Evolutionary conservation across 345 rosid genomes (phyloP).

Genomic region (Lepidium sativum): DNA sequence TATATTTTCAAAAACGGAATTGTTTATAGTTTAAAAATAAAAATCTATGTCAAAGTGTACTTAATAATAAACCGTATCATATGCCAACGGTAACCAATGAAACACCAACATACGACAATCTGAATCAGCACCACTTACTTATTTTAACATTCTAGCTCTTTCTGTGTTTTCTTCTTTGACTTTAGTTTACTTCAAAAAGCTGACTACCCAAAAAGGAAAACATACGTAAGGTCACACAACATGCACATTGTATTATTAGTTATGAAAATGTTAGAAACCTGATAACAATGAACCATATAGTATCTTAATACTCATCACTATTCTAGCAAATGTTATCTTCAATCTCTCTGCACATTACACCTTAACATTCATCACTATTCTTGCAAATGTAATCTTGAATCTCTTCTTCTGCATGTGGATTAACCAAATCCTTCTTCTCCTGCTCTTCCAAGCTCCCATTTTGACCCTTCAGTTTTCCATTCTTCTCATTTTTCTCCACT

Average conservation of each 20-base stretch:
- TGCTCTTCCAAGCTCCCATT: slow-evolving; percentile 2
- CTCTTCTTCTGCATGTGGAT: background rate
- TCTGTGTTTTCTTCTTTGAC: background rate
- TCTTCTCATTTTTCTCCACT: slow-evolving; percentile 5
- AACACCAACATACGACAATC: background rate
- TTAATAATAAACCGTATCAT: background rate
- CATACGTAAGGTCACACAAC: background rate
- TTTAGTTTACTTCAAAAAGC: background rate
- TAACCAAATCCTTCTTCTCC: slow-evolving; percentile 14
- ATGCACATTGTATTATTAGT: background rate
- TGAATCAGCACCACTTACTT: background rate
- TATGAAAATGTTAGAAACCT: background rate
- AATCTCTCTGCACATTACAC: too few species aligned
- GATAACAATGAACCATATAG: background rate
- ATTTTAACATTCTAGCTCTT: background rate
- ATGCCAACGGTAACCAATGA: background rate
- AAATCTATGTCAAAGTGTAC: too few species aligned
- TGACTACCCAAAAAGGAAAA: background rate
- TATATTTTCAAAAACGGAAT: background rate
- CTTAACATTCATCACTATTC: too few species aligned
- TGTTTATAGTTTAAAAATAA: too few species aligned
- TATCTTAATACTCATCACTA: background rate
- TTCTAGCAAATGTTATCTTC: slow-evolving; percentile 19
- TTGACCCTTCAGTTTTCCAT: background rate
- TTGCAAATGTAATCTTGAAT: background rate